phyloP scores from a whole-genome alignment of 768 basidiomycete genomes.

The Suillus tomentosus region DNA sequence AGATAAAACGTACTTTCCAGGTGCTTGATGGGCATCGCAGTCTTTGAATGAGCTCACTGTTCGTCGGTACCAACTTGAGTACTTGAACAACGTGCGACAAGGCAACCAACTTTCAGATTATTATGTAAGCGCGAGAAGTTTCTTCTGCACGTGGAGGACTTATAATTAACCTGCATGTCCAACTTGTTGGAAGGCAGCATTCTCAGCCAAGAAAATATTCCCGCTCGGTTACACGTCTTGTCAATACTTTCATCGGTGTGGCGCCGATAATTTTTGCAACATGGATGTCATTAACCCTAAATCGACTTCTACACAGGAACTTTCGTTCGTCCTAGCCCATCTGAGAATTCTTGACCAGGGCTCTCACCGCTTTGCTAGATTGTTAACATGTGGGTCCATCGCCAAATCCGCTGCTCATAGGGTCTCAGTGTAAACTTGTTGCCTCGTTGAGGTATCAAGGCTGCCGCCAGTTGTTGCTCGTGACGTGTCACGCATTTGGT shows the following conservation, averaged over 20 bases:
- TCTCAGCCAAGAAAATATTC: not conserved
- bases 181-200: no score
- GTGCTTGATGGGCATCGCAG: slow-evolving; percentile 77
- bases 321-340: slow-evolving; percentile 7
- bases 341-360: slow-evolving; percentile 13
- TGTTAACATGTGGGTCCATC: slow-evolving; percentile 11
- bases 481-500: slow-evolving; percentile 9
- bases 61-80: slow-evolving; percentile 8
- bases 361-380: slow-evolving; percentile 17
- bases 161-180: not conserved
- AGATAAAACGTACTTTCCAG: slow-evolving; percentile 63
- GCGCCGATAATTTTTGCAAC: not conserved
- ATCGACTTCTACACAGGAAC: slow-evolving; percentile 5
- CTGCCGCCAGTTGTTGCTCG: slow-evolving; percentile 5
- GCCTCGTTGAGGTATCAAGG: slow-evolving; percentile 16
- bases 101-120: slow-evolving; percentile 25
- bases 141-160: not conserved
- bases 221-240: not conserved
- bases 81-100: slow-evolving; percentile 26
- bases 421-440: slow-evolving; percentile 11
- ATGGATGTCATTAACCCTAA: not conserved
- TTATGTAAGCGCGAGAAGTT: slow-evolving; percentile 28
- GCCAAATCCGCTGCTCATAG: slow-evolving; percentile 1
- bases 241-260: slow-evolving; percentile 6
- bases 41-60: slow-evolving; percentile 16